phyloP scores from a whole-genome alignment of 73 alveolate genomes.

The Tetrahymena thermophila region DNA sequence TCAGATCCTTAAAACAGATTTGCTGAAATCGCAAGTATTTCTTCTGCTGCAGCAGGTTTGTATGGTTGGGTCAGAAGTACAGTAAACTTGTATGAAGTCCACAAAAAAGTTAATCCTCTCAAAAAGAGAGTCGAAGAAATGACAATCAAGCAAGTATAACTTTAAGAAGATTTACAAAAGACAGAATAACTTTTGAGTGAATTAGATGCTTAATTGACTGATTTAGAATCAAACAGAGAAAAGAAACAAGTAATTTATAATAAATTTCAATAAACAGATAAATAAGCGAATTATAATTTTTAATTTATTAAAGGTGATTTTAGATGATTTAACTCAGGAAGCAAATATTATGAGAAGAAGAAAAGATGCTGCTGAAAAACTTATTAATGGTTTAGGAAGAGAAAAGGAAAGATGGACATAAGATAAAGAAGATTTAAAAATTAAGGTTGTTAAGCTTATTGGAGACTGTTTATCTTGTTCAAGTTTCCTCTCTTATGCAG shows the following conservation, averaged over 20 bases:
- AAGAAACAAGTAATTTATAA: slow-evolving; percentile 34
- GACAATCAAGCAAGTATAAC: slow-evolving; percentile 48
- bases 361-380: slow-evolving; percentile 91
- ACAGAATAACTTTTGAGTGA: slow-evolving; percentile 52
- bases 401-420: slow-evolving; percentile 91
- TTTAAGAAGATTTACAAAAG: slow-evolving; percentile 58
- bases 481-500: slow-evolving; percentile 77
- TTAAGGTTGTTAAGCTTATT: slow-evolving; percentile 81
- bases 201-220: slow-evolving; percentile 60
- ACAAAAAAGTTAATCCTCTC: slow-evolving; percentile 42
- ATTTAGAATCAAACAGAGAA: slow-evolving; percentile 56
- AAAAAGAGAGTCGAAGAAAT: slow-evolving; percentile 57
- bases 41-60: slow-evolving; percentile 75
- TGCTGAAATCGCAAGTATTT: slow-evolving; percentile 49
- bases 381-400: slow-evolving; percentile 89
- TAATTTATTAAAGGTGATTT: background rate
- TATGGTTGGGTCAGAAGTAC: slow-evolving; percentile 72
- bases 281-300: background rate
- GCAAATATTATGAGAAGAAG: slow-evolving; percentile 85
- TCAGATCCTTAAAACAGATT: slow-evolving; percentile 41
- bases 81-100: slow-evolving; percentile 29
- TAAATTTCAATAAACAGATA: too few species aligned
- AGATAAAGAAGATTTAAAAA: slow-evolving; percentile 75
- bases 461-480: slow-evolving; percentile 97
- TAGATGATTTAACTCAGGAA: slow-evolving; percentile 77